Base-by-base conservation (phyloP, 176 grass and related monocot species). In the Zoysia pacifica region DNA sequence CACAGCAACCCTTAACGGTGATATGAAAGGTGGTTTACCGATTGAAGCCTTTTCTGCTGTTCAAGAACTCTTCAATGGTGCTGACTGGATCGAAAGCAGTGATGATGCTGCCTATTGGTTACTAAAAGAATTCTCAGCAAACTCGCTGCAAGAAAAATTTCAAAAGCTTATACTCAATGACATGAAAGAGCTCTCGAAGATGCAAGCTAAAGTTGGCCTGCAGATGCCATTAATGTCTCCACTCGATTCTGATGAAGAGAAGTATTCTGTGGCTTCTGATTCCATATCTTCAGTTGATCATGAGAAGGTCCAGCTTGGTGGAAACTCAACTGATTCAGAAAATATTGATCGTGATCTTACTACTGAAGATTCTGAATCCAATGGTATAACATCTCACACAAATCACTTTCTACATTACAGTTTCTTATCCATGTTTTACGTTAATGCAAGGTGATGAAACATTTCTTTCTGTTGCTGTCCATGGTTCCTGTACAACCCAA, bases 21-120 rank as follows among this genome's bases (percentile, higher is more conserved):
- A 98, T 58, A 74, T 92, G 77, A 98, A 98, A 83, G 92, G 95
- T 52, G 95, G 95, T 78, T 81, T 98, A 78, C 95, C 95, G 69
- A 93, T 98, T 28, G 95, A 98, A 85, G 95, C 95, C 75, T 98
- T 98, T 89, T 91, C 87, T 68, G 91, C 87, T 83, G 90, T 98
- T 82, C 91, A 98, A 89, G 95, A 98, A 87, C 95, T 98, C 73
- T 98, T 98, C 67, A 94, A 81, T 76, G 92, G 81, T 48, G 89
- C 93, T 87, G 92, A 98, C 76, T 98, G 90, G 95, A 81, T 89
- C 40, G 91, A 94, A 89, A 87, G 90, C 70, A 87, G 83, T 80
- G 90, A 98, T 81, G 93, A 89, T 87, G 95, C 90, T 83, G 88
- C 95, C 14, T 91, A 87, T 78, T 92, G 92, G 86, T 76, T 98